Base-by-base conservation (phyloP, 1,284 basidiomycete genomes). In the Austroboletus novae-zelandiae region DNA sequence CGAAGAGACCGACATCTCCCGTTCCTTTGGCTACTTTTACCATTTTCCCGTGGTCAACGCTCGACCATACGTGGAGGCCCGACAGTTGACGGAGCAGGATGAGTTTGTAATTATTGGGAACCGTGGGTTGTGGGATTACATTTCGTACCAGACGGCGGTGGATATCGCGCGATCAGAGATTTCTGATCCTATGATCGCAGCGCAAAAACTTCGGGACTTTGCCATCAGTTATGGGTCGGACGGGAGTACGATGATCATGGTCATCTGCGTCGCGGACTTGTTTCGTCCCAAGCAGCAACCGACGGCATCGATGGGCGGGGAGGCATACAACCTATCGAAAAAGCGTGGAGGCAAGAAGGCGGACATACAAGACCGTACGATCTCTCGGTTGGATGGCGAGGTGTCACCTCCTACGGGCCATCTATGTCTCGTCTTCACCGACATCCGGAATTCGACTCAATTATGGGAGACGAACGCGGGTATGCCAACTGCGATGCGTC, bases 101-200 rank as follows among this genome's bases (percentile, higher is more conserved):
- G 97, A 99, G 69, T 98, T 99, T 66, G 83, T 99, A 63, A 97
- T 99, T 69, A 82, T 99, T 54, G 96, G 89, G 35, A 99, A 98
- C 66, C 81, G 85, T 3, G 92, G 91, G 0, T 71, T 99, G 34
- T 99, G 97, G 97, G 90, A 96, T 62, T 91, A 86, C 59, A 89
- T 98, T 57, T 90, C 92, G 9, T 94, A 92, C 68, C 95, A 98
- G 70, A 96, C 92, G 0, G 97, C 97, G 0, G 94, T 99, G 45
- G 96, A 99, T 65, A 95, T 99, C 56, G 96, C 94, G 2, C 83
- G 96, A 23, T 84, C 84, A 9, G 91, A 93, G 65, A 74, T 83
- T 27, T 80, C 81, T 15, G 92, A 98, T 66, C 94, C 95, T 0
- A 98, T 98, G 94, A 86, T 95, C 61, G 96, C 97, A 4, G 93